Conservation (phyloP, 805 yeast genomes). For the Candida ascalaphidarum region DNA sequence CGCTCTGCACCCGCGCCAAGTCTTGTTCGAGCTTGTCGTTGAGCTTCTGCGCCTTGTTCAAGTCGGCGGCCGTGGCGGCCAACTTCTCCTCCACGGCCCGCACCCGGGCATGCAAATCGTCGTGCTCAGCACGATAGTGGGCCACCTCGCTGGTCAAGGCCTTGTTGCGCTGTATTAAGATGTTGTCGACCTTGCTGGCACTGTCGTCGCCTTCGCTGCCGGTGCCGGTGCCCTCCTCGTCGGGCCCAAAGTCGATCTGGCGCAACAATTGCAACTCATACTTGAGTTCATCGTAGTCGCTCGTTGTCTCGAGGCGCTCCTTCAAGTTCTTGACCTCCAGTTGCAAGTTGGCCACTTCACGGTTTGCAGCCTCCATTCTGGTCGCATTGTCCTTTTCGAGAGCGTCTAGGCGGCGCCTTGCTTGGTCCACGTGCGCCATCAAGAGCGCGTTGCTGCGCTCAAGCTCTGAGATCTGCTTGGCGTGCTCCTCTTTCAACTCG, state of each 20-base stretch:
- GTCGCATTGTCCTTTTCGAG: conserved; percentile 16
- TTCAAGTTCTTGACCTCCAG: conserved; percentile 45
- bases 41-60: conserved; percentile 32
- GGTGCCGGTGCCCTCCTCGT: conserved; percentile 24
- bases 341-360: conserved; percentile 41
- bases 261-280: conserved; percentile 65
- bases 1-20: conserved; percentile 44
- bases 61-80: conserved; percentile 22
- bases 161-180: conserved; percentile 63
- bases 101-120: conserved; percentile 34
- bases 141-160: conserved; percentile 65
- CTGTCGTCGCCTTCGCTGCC: conserved; percentile 17
- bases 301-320: conserved; percentile 38
- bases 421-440: conserved; percentile 48
- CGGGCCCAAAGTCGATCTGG: conserved; percentile 64
- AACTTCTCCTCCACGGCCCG: conserved; percentile 30
- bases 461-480: conserved; percentile 42
- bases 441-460: conserved; percentile 64
- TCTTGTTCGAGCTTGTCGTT: conserved; percentile 70
- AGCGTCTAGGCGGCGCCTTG: conserved; percentile 22
- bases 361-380: conserved; percentile 27
- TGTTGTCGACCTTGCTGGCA: conserved; percentile 37
- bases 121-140: conserved; percentile 52
- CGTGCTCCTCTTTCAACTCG: conserved; percentile 29
- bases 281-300: conserved; percentile 76